Conservation (phyloP, 768 basidiomycete genomes). For the Suillus bovinus region DNA sequence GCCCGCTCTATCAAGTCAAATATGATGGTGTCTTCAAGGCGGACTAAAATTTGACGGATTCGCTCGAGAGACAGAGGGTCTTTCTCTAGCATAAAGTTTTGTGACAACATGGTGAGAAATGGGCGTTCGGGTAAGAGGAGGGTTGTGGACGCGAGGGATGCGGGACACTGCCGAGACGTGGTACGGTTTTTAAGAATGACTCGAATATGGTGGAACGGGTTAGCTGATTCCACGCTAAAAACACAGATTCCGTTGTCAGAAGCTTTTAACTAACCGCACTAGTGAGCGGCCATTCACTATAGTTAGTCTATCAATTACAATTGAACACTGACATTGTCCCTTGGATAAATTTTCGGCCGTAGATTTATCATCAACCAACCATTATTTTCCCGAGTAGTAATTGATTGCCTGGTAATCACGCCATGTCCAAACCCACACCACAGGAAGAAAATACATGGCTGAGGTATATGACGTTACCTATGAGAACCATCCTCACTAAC, state of each 20-base stretch:
- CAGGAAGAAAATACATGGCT: too few relatives aligned
- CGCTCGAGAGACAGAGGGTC: conserved; percentile 87
- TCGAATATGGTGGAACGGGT: neutral
- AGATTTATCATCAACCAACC: too few relatives aligned
- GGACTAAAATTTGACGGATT: conserved; percentile 82
- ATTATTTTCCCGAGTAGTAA: too few relatives aligned
- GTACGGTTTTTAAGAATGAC: conserved; percentile 1
- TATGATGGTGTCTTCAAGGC: conserved; percentile 98
- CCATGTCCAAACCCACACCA: too few relatives aligned
- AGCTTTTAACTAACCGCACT: neutral
- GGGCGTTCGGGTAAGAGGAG: conserved; percentile 11
- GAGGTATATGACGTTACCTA: too few relatives aligned
- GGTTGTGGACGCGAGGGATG: neutral
- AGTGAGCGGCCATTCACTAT: too few relatives aligned
- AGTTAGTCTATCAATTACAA: too few relatives aligned
- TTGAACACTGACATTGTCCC: too few relatives aligned
- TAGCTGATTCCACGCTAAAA: neutral
- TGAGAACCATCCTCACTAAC: too few relatives aligned
- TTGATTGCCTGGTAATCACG: too few relatives aligned
- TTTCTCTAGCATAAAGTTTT: conserved; percentile 67
- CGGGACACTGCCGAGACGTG: conserved; percentile 6
- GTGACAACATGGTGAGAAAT: conserved; percentile 45
- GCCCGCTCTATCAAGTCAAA: conserved; percentile 96
- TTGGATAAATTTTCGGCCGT: too few relatives aligned
- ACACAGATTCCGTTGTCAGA: neutral